phyloP scores from a whole-genome alignment of 1,139 yeast species.

The Scheffersomyces quercinus region DNA sequence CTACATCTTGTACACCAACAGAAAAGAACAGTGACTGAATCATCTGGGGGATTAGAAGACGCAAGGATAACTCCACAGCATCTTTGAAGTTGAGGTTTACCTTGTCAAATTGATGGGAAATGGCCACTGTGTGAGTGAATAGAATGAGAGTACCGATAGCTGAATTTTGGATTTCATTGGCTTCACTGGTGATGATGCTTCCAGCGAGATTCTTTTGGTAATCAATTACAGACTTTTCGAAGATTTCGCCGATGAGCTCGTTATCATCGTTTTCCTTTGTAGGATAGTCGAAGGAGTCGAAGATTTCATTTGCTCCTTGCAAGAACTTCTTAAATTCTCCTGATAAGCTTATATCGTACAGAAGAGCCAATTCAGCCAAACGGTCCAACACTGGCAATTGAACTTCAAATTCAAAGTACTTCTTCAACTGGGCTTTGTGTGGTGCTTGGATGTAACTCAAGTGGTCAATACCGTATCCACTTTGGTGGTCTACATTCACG shows the following conservation, averaged over 20 bases:
- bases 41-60: conserved; percentile 39
- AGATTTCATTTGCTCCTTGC: conserved; percentile 25
- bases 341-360: conserved; percentile 63
- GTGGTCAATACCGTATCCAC: conserved; percentile 27
- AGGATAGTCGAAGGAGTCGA: conserved; percentile 23
- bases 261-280: conserved; percentile 8
- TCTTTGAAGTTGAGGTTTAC: conserved; percentile 29
- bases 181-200: conserved; percentile 27
- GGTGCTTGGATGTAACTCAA: conserved; percentile 22
- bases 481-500: conserved; percentile 24
- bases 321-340: conserved; percentile 37
- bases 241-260: conserved; percentile 24
- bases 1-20: conserved; percentile 29
- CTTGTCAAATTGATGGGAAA: conserved; percentile 14
- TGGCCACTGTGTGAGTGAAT: conserved; percentile 24
- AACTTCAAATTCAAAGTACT: conserved; percentile 15
- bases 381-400: conserved; percentile 36
- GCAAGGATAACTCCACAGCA: conserved; percentile 33
- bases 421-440: conserved; percentile 10
- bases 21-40: conserved; percentile 27
- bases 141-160: conserved; percentile 31
- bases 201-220: conserved; percentile 31
- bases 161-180: conserved; percentile 29
- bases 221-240: conserved; percentile 36
- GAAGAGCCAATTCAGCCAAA: conserved; percentile 52